Conservation (phyloP, 495 filamentous ascomycete species). For the Tuber magnatum region DNA sequence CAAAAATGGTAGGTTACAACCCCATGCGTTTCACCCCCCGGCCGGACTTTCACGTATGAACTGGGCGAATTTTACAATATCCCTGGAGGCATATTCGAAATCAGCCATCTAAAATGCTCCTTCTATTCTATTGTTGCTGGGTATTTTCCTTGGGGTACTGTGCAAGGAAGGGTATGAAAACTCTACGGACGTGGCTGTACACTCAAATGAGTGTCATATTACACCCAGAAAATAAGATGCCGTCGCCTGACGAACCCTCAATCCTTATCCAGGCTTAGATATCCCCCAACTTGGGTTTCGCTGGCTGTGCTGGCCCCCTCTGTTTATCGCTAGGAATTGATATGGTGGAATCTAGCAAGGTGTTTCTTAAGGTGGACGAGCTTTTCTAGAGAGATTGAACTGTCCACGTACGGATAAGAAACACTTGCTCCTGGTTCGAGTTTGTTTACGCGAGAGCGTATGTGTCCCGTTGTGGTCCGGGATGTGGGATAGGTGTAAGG, state of each 20-base stretch:
- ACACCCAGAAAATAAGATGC: not conserved
- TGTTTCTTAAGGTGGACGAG: not conserved
- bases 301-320: not conserved
- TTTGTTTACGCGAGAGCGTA: too few species aligned
- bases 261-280: not conserved
- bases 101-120: too few species aligned
- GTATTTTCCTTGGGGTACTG: too few species aligned
- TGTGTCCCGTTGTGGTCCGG: not conserved
- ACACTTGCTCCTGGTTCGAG: too few species aligned
- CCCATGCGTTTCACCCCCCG: too few species aligned
- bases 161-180: too few species aligned
- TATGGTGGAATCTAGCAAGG: not conserved
- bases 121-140: too few species aligned
- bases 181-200: too few species aligned
- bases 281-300: not conserved
- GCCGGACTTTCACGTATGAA: too few species aligned
- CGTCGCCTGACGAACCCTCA: not conserved
- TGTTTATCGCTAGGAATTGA: not conserved
- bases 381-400: not conserved
- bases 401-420: not conserved
- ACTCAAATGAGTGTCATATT: not conserved
- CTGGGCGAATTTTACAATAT: too few species aligned
- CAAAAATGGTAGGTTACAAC: too few species aligned
- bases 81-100: too few species aligned
- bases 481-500: not conserved